These are phyloP conservation scores for Botryotinia convoluta DNA, from an alignment of 2,329 filamentous ascomycete species.

Conservation along the genomic window DNA sequence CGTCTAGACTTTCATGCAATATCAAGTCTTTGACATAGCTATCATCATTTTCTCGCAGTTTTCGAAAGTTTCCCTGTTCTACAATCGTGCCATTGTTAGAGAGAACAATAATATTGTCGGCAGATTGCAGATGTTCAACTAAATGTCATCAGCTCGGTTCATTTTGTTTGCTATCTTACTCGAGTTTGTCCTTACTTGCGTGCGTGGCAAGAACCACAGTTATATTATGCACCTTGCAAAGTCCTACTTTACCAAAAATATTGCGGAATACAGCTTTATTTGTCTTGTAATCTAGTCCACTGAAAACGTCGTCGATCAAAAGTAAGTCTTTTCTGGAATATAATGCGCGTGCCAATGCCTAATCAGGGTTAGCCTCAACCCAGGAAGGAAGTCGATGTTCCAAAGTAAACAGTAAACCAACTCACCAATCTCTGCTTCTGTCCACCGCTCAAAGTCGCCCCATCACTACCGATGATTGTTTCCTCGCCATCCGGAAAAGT, in stretches of 20 bases:
- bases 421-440: slow-evolving; percentile 32
- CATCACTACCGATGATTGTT: slow-evolving; percentile 35
- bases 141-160: slow-evolving; percentile 22
- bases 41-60: slow-evolving; percentile 9
- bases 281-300: slow-evolving; percentile 28
- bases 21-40: slow-evolving; percentile 10
- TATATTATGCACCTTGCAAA: slow-evolving; percentile 30
- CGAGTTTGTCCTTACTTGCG: background rate
- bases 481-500: slow-evolving; percentile 34
- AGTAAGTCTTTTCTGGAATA: slow-evolving; percentile 22
- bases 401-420: background rate
- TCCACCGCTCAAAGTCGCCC: slow-evolving; percentile 37
- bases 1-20: background rate
- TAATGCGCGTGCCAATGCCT: slow-evolving; percentile 31
- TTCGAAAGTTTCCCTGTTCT: slow-evolving; percentile 37
- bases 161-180: background rate
- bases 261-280: slow-evolving; percentile 23
- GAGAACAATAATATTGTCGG: slow-evolving; percentile 43
- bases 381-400: background rate
- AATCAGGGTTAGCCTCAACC: background rate
- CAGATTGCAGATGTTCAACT: slow-evolving; percentile 22
- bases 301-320: slow-evolving; percentile 32
- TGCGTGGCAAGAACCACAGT: slow-evolving; percentile 35
- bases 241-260: slow-evolving; percentile 20
- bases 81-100: slow-evolving; percentile 31